Evolutionary conservation across 768 basidiomycete genomes (phyloP).

Genomic region (Boletus sp.): DNA sequence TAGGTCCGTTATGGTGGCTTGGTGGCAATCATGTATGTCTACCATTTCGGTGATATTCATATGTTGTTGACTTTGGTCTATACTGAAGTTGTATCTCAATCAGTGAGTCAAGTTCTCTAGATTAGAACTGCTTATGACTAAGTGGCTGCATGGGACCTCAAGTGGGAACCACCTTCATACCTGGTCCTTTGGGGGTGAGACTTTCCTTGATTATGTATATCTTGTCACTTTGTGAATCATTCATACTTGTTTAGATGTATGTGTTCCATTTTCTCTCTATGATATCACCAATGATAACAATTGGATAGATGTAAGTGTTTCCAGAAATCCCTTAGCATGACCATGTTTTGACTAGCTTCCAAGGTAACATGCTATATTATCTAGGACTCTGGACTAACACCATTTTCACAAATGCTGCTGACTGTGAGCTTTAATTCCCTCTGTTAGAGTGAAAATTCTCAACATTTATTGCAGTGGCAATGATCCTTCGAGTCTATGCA

Average conservation of each 20-base stretch:
- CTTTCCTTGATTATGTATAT: background rate
- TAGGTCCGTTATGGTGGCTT: slow-evolving; percentile 12
- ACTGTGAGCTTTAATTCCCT: background rate
- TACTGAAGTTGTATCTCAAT: background rate
- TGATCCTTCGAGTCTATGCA: slow-evolving; percentile 10
- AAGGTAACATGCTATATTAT: background rate
- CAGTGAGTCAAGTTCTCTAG: background rate
- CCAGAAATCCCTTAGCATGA: background rate
- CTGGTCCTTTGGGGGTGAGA: slow-evolving; percentile 3
- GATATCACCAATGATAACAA: background rate
- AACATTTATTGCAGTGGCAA: background rate
- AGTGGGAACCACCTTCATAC: background rate
- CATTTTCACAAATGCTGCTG: background rate
- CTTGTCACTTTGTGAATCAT: background rate
- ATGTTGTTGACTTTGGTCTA: background rate
- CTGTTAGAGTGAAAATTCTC: background rate
- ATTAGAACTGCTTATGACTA: background rate
- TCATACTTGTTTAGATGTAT: background rate
- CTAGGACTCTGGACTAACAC: background rate
- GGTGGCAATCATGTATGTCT: background rate
- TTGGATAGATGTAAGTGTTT: background rate
- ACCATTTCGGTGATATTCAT: background rate
- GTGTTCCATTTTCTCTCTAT: background rate
- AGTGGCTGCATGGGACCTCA: background rate
- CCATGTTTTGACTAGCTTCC: background rate